Evolutionary conservation across 306 rosid species (phyloP).

Genomic region (Boehmeria nivea): DNA sequence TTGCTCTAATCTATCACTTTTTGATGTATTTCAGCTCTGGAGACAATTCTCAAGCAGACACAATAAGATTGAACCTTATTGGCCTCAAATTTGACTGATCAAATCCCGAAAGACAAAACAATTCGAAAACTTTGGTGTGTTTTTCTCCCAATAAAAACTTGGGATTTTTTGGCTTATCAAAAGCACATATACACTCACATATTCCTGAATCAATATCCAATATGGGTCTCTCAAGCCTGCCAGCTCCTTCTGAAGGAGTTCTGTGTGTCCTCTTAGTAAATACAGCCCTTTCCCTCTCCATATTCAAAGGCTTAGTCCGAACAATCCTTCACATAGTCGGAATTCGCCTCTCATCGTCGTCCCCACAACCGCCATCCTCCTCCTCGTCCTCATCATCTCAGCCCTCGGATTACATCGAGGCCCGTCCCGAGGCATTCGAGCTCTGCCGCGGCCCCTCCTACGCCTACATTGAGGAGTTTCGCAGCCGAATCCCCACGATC

Average conservation of each 20-base stretch:
- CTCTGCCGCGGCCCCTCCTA: conserved; percentile 33
- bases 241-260: conserved; percentile 92
- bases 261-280: conserved; percentile 60
- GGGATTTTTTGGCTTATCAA: conserved; percentile 8
- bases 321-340: conserved; percentile 66
- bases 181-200: conserved; percentile 1
- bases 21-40: conserved; percentile 34
- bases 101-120: conserved; percentile 10
- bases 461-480: conserved; percentile 50
- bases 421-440: conserved; percentile 43
- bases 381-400: conserved; percentile 24
- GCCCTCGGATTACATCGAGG: conserved; percentile 32
- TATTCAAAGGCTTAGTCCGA: conserved; percentile 66
- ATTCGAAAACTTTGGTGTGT: neutral
- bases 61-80: no score
- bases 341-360: conserved; percentile 49
- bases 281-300: conserved; percentile 68
- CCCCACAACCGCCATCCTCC: conserved; percentile 24
- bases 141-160: conserved; percentile 5
- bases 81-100: conserved; percentile 24
- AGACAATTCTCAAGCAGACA: no score
- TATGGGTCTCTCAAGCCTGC: conserved; percentile 95
- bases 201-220: neutral
- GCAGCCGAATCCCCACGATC: conserved; percentile 47
- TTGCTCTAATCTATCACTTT: no score